A percentile compares a stretch with the other conserved stretches of the same genome.
Conservation (phyloP, 192 early-diverging fungal species). For the Coemansia sp. region DNA sequence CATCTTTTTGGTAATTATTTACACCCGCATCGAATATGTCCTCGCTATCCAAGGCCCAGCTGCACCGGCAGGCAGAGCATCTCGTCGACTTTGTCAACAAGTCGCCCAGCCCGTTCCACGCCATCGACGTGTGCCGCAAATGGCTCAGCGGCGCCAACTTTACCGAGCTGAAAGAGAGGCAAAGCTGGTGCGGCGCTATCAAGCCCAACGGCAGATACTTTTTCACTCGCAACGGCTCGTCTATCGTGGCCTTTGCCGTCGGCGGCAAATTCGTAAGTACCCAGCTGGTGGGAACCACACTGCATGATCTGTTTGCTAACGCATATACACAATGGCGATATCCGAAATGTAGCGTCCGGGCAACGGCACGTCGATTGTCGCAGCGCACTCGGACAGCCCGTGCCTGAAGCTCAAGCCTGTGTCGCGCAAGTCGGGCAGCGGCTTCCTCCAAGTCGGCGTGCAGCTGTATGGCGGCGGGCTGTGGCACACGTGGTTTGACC, state of each 20-base stretch:
- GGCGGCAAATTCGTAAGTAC: slow-evolving; percentile 74
- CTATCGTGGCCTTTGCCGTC: slow-evolving; percentile 90
- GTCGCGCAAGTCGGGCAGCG: slow-evolving; percentile 82
- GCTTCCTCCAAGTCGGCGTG: slow-evolving; percentile 89
- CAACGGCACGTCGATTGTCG: slow-evolving; percentile 87
- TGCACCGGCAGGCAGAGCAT: slow-evolving; percentile 55
- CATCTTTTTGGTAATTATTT: neutral
- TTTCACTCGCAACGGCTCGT: slow-evolving; percentile 89
- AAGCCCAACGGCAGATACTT: slow-evolving; percentile 88
- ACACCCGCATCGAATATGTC: neutral
- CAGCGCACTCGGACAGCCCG: slow-evolving; percentile 96
- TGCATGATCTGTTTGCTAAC: neutral
- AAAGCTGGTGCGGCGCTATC: slow-evolving; percentile 73
- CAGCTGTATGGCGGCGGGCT: slow-evolving; percentile 96
- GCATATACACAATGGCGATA: neutral
- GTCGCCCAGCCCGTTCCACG: slow-evolving; percentile 95
- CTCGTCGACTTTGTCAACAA: slow-evolving; percentile 89
- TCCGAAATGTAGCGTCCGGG: slow-evolving; percentile 58
- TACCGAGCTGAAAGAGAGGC: slow-evolving; percentile 84
- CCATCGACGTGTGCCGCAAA: slow-evolving; percentile 73
- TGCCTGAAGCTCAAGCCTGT: slow-evolving; percentile 95
- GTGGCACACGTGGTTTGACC: slow-evolving; percentile 99
- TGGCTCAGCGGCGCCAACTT: slow-evolving; percentile 78
- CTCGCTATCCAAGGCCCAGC: slow-evolving; percentile 37
- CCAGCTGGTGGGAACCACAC: too few relatives aligned